Evolutionary conservation across 2,329 filamentous ascomycete genomes (phyloP).

Genomic region (Cordyceps farinosa): DNA sequence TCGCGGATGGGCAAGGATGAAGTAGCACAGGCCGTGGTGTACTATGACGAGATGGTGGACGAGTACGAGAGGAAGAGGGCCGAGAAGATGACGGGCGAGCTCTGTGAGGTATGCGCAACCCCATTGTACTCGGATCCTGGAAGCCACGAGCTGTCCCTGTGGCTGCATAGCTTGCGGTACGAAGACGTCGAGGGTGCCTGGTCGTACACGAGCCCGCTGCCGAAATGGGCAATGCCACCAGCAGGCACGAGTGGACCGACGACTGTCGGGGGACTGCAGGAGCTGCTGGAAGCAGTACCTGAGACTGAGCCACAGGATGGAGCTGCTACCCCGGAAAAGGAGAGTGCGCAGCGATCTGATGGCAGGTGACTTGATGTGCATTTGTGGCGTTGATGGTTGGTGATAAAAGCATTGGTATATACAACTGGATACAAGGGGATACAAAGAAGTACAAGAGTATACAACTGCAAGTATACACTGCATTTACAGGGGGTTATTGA

Average conservation of each 20-base stretch:
- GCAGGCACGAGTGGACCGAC: conserved; percentile 67
- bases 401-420: not conserved
- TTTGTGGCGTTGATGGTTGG: conserved; percentile 4
- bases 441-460: not conserved
- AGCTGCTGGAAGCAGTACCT: conserved; percentile 51
- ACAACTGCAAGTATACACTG: not conserved
- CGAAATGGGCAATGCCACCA: conserved; percentile 82
- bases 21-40: conserved; percentile 82
- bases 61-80: conserved; percentile 86
- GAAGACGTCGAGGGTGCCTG: conserved; percentile 78
- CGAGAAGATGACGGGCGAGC: conserved; percentile 85
- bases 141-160: conserved; percentile 83
- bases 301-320: conserved; percentile 24
- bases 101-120: conserved; percentile 78
- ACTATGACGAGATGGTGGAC: conserved; percentile 91
- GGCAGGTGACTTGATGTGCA: not conserved
- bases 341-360: not conserved
- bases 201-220: conserved; percentile 82
- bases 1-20: conserved; percentile 92
- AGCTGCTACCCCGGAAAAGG: conserved; percentile 41
- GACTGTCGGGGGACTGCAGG: conserved; percentile 59
- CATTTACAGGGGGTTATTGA: not conserved
- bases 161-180: conserved; percentile 88
- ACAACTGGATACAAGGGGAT: not conserved
- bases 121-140: conserved; percentile 92